These are phyloP conservation scores for Corniculantispora saksenae DNA, from an alignment of 2,329 filamentous ascomycete species.

Conservation along the genomic window DNA sequence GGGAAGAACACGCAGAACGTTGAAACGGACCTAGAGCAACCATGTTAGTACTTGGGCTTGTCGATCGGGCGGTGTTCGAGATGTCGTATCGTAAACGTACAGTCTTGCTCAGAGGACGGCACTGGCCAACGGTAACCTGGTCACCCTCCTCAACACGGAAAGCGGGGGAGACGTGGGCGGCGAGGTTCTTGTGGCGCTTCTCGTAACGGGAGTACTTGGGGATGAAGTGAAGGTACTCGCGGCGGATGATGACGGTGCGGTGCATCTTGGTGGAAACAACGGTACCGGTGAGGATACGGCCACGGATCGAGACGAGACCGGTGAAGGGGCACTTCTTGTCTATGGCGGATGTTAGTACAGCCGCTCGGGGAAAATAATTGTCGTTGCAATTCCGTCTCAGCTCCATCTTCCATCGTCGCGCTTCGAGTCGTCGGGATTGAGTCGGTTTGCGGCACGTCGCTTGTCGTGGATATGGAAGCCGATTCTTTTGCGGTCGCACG, in stretches of 20 bases:
- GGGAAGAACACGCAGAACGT: slow-evolving; percentile 97
- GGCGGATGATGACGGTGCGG: slow-evolving; percentile 98
- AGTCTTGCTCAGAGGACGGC: slow-evolving; percentile 98
- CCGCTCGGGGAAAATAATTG: background rate
- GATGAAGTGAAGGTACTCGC: slow-evolving; percentile 99
- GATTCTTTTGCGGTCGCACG: slow-evolving; percentile 44
- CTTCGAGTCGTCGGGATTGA: background rate
- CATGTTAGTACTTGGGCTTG: slow-evolving; percentile 27
- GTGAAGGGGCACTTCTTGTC: slow-evolving; percentile 99
- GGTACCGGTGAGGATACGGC: slow-evolving; percentile 98
- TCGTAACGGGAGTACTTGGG: slow-evolving; percentile 99
- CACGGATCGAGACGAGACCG: slow-evolving; percentile 98
- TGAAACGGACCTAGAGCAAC: slow-evolving; percentile 83
- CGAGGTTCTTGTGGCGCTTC: slow-evolving; percentile 99
- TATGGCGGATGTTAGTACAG: slow-evolving; percentile 41
- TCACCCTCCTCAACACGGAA: slow-evolving; percentile 99
- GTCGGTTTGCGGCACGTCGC: background rate
- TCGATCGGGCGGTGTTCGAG: background rate
- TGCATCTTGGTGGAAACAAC: slow-evolving; percentile 99
- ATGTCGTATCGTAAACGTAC: slow-evolving; percentile 59
- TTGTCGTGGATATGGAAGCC: slow-evolving; percentile 15
- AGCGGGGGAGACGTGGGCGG: slow-evolving; percentile 96
- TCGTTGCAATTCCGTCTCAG: background rate
- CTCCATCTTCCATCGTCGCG: slow-evolving; percentile 12
- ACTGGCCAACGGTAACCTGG: slow-evolving; percentile 98